Evolutionary conservation across 805 yeast species (phyloP).

Genomic region (Tetrapisispora namnaoensis): DNA sequence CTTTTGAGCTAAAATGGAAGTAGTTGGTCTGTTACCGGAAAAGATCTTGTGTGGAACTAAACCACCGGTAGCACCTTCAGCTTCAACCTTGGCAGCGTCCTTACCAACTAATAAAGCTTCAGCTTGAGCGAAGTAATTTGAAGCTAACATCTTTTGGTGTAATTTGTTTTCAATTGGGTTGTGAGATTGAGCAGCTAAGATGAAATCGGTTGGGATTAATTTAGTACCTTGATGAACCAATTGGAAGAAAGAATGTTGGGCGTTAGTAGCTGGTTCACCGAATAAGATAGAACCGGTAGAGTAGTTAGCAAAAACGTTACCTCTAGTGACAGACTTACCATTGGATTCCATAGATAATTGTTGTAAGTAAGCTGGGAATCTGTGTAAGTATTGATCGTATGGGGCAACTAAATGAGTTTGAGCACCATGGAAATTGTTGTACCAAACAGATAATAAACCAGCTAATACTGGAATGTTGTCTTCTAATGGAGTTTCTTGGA

Average conservation of each 20-base stretch:
- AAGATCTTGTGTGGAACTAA: constrained; percentile 92
- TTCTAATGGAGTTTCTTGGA: constrained; percentile 72
- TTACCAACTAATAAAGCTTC: constrained; percentile 97
- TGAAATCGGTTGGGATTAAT: constrained; percentile 93
- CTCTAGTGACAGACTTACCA: constrained; percentile 95
- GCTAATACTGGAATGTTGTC: constrained; percentile 89
- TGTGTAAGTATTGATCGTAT: constrained; percentile 95
- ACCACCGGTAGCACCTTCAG: constrained; percentile 81
- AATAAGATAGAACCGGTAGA: constrained; percentile 92
- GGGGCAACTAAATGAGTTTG: constrained; percentile 98
- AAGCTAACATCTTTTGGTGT: constrained; percentile 98
- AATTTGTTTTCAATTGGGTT: constrained; percentile 90
- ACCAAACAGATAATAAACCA: constrained; percentile 93
- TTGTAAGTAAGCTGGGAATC: constrained; percentile 99
- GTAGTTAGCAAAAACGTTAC: constrained; percentile 82
- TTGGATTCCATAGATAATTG: constrained; percentile 98
- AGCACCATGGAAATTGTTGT: constrained; percentile 95
- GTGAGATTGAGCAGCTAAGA: constrained; percentile 94
- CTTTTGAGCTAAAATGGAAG: constrained; percentile 90
- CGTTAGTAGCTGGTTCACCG: constrained; percentile 98
- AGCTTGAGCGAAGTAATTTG: constrained; percentile 96
- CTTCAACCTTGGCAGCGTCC: constrained; percentile 68
- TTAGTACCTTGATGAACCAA: constrained; percentile 98
- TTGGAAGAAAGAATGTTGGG: constrained; percentile 99
- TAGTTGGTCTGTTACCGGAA: constrained; percentile 98